Evolutionary conservation across 257 asterid genomes (phyloP), one percentile per base, ranked within the genome.

Genomic region (Lycium ferocissimum): DNA sequence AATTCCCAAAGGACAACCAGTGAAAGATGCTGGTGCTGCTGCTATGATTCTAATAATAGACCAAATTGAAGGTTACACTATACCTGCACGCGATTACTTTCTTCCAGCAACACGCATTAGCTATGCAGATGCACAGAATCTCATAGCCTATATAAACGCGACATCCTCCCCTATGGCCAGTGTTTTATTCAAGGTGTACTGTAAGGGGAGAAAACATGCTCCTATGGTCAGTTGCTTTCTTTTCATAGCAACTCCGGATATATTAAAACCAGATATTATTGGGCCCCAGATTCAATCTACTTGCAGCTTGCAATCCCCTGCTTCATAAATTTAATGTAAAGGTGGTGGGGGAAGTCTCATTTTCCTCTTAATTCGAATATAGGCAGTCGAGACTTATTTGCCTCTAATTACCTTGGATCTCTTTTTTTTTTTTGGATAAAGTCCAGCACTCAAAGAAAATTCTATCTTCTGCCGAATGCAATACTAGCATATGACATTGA

Each of bases 61-160:
- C 4, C 6, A 40, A 40, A 40, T 40, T 40, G 45, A 6, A 40
- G 6, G 45, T 40, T 40, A 40, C 45, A 40, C 45, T 40, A 40
- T 40, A 40, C 45, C 4, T 4, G 59, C 72, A 6, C 82, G 54
- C 7, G 43, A 67, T 80, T 71, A 56, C 1, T 71, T 54, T 10
- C 82, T 70, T 51, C 81, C 82, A 8, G 47, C 72, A 69, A 18
- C 81, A 53, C 81, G 70, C 54, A 10, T 83, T 14, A 70, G 81
- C 20, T 83, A 51, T n/a, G 82, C 18, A 9, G 85, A 37, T 9
- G 85, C 82, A 9, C 10, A 62, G 54, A 66, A 56, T 38, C 71
- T 71, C 33, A 26, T 49, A 53, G 40, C 56, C 20, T 83, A 70
- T 56, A 26, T 70, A 1, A 70, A 70, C 2, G 54, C 71, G 56